Evolutionary conservation across 2,329 filamentous ascomycete genomes (phyloP).

Genomic region (Sporothrix phasma): DNA sequence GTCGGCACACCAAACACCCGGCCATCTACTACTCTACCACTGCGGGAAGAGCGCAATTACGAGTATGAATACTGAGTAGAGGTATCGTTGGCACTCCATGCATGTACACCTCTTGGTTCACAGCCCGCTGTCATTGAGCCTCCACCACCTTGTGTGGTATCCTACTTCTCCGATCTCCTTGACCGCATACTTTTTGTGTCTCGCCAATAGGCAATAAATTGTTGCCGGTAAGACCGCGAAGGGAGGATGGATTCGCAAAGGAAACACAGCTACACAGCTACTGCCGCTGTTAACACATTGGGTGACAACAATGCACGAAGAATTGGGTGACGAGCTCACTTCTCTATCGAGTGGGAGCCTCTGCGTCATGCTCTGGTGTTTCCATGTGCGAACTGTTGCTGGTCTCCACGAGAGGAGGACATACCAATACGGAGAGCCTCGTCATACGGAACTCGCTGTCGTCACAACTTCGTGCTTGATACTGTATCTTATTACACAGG

Average conservation of each 20-base stretch:
- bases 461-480: too few relatives aligned
- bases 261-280: neutral
- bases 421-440: neutral
- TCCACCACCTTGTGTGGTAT: neutral
- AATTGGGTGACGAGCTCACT: neutral
- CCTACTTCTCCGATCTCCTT: neutral
- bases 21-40: too few relatives aligned
- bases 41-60: neutral
- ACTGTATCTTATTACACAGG: too few relatives aligned
- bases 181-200: neutral
- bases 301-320: neutral
- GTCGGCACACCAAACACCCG: neutral
- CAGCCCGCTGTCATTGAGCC: constrained; percentile 8
- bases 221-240: neutral
- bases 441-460: neutral
- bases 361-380: neutral
- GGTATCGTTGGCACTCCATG: neutral
- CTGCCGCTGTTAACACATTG: neutral
- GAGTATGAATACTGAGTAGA: neutral
- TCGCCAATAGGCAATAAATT: neutral
- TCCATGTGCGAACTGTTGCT: neutral
- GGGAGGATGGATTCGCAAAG: neutral
- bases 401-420: neutral
- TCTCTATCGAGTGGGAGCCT: neutral
- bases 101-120: neutral